Evolutionary conservation across 495 filamentous ascomycete species (phyloP).

Genomic region (Penicillium cosmopolitanum): DNA sequence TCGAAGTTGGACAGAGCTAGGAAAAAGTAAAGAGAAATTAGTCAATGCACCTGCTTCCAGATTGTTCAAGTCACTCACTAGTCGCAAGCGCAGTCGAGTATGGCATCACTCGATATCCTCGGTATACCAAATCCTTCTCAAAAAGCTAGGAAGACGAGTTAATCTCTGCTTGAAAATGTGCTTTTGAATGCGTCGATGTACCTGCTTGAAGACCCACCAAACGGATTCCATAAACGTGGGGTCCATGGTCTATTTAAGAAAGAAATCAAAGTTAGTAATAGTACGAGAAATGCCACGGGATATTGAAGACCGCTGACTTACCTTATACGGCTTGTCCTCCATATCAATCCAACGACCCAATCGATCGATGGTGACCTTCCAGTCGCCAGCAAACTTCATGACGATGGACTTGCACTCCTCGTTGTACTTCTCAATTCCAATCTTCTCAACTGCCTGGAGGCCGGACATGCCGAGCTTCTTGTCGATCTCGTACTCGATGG

Average conservation of each 20-base stretch:
- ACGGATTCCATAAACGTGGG: constrained; percentile 92
- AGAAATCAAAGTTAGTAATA: neutral
- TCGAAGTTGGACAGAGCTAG: constrained; percentile 81
- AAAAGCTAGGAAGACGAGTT: constrained; percentile 59
- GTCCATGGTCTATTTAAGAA: constrained; percentile 75
- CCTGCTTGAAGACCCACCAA: constrained; percentile 92
- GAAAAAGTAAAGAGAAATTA: neutral
- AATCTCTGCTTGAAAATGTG: neutral
- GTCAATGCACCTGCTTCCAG: neutral
- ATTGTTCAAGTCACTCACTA: neutral
- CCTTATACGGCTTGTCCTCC: constrained; percentile 92
- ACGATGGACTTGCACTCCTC: constrained; percentile 91
- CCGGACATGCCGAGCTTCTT: constrained; percentile 93
- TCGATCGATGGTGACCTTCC: constrained; percentile 86
- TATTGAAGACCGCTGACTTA: constrained; percentile 24
- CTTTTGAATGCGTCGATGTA: neutral
- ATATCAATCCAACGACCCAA: constrained; percentile 98
- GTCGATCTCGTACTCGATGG: constrained; percentile 98
- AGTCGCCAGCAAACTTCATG: constrained; percentile 89
- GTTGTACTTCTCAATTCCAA: constrained; percentile 93
- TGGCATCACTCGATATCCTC: constrained; percentile 89
- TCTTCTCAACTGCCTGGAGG: constrained; percentile 80
- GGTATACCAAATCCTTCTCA: constrained; percentile 86
- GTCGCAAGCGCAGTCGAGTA: constrained; percentile 92
- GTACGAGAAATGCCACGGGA: neutral